Percentiles rank a stretch among this genome's conserved stretches.
Evolutionary conservation across 2,329 filamentous ascomycete genomes (phyloP).

Genomic region (Neurospora sp.): DNA sequence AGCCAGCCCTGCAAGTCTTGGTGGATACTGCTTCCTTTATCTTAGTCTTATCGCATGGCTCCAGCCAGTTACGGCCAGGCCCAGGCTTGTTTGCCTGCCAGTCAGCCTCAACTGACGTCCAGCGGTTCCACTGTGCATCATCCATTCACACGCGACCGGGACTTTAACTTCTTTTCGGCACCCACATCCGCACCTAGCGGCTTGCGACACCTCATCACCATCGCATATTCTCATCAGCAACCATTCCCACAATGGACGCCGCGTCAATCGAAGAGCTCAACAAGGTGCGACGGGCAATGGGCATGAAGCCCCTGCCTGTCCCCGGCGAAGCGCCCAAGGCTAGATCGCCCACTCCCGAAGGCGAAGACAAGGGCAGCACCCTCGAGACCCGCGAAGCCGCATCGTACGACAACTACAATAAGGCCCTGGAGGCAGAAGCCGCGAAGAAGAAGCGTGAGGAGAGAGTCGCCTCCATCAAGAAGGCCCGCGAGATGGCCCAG

Average conservation of each 20-base stretch:
- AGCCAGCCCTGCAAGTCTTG: not conserved
- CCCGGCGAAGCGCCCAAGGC: slow-evolving; percentile 48
- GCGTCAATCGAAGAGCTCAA: slow-evolving; percentile 89
- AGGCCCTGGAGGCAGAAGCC: slow-evolving; percentile 57
- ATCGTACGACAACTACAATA: slow-evolving; percentile 62
- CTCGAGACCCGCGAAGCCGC: slow-evolving; percentile 70
- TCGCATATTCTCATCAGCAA: not conserved
- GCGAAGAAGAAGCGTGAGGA: slow-evolving; percentile 72
- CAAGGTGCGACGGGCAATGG: slow-evolving; percentile 78
- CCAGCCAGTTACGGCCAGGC: slow-evolving; percentile 1
- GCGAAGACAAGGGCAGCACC: slow-evolving; percentile 69
- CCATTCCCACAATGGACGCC: slow-evolving; percentile 41
- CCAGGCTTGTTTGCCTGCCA: not conserved
- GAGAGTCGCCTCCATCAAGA: slow-evolving; percentile 73
- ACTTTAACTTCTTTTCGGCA: not conserved
- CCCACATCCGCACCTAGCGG: not conserved
- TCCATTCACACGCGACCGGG: not conserved
- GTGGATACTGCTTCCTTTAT: not conserved
- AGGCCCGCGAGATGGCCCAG: slow-evolving; percentile 74
- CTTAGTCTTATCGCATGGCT: slow-evolving; percentile 12
- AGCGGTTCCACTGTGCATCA: not conserved
- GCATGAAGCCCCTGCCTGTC: slow-evolving; percentile 80
- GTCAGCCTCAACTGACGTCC: slow-evolving; percentile 5
- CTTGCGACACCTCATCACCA: not conserved
- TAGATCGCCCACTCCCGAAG: slow-evolving; percentile 31